Evolutionary conservation across 164 flowering plant genomes (phyloP).

Genomic region (Amborella trichopoda): DNA sequence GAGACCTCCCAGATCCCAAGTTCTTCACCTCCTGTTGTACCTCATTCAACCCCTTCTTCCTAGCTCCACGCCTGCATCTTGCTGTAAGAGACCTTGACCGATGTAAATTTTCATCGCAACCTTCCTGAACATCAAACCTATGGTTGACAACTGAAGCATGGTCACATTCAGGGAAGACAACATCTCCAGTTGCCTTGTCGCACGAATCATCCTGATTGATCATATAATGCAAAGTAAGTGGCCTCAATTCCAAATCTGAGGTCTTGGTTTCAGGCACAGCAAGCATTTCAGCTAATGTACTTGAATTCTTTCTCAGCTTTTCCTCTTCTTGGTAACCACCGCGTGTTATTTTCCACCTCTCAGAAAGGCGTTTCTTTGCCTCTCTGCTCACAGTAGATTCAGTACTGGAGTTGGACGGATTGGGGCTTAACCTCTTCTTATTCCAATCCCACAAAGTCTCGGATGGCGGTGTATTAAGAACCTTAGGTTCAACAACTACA

Average conservation of each 20-base stretch:
- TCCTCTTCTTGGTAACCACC: constrained; percentile 31
- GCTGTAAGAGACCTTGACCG: constrained; percentile 42
- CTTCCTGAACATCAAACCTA: constrained; percentile 79
- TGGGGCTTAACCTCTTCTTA: constrained; percentile 14
- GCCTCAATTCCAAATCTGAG: constrained; percentile 6
- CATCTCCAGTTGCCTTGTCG: constrained; percentile 9
- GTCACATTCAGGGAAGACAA: constrained; percentile 11
- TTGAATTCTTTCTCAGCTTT: constrained; percentile 21
- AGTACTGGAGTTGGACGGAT: constrained; percentile 25
- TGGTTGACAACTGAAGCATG: constrained; percentile 64
- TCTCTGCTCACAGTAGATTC: constrained; percentile 63
- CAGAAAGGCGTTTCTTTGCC: constrained; percentile 77
- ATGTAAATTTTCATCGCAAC: constrained; percentile 15
- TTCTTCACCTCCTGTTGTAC: too few relatives aligned
- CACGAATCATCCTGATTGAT: constrained; percentile 13
- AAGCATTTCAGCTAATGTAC: constrained; percentile 89
- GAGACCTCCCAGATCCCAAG: too few relatives aligned
- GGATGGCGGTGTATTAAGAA: constrained; percentile 13
- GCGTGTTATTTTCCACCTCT: constrained; percentile 56
- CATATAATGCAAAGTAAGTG: constrained; percentile 9
- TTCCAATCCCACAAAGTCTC: constrained; percentile 16
- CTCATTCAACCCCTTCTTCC: constrained; percentile 13
- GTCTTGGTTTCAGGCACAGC: constrained; percentile 33
- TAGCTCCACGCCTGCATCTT: constrained; percentile 7
- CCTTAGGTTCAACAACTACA: too few relatives aligned